These are phyloP conservation scores for Blastosporella zonata DNA, from an alignment of 1,284 basidiomycete genomes.

Conservation along the genomic window DNA sequence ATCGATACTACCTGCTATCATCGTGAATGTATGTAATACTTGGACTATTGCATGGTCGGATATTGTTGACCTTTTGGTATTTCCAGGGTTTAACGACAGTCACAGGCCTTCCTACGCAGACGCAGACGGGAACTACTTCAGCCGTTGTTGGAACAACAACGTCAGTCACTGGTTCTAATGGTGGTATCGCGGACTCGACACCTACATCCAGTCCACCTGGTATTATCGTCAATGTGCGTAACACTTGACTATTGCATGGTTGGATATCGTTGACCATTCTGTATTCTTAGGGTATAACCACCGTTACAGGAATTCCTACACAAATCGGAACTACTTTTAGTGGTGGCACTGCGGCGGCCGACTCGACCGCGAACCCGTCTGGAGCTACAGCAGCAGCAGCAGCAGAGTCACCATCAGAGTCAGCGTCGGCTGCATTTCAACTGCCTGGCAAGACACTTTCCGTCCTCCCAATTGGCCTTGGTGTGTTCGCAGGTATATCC, in stretches of 20 bases:
- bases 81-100: conserved; percentile 29
- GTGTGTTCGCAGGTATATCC: conserved; percentile 78
- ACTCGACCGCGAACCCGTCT: conserved; percentile 23
- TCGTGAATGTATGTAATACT: conserved; percentile 22
- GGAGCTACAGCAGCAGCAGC: conserved; percentile 38
- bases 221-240: conserved; percentile 22
- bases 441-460: conserved; percentile 70
- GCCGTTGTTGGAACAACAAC: conserved; percentile 9
- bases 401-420: conserved; percentile 36
- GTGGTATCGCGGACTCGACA: no score
- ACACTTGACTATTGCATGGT: neutral
- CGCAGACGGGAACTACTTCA: conserved; percentile 17
- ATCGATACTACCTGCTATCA: conserved; percentile 14
- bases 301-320: conserved; percentile 18
- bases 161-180: conserved; percentile 11
- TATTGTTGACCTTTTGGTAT: neutral
- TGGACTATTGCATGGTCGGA: neutral
- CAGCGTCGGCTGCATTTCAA: conserved; percentile 48
- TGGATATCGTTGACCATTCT: neutral
- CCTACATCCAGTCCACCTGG: conserved; percentile 13
- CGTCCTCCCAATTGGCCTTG: conserved; percentile 77
- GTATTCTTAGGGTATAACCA: conserved; percentile 26
- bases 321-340: no score
- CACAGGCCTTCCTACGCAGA: conserved; percentile 17
- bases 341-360: conserved; percentile 22